Conservation (phyloP, 2,329 filamentous ascomycete genomes). For the Biscogniauxia mediterranea region DNA sequence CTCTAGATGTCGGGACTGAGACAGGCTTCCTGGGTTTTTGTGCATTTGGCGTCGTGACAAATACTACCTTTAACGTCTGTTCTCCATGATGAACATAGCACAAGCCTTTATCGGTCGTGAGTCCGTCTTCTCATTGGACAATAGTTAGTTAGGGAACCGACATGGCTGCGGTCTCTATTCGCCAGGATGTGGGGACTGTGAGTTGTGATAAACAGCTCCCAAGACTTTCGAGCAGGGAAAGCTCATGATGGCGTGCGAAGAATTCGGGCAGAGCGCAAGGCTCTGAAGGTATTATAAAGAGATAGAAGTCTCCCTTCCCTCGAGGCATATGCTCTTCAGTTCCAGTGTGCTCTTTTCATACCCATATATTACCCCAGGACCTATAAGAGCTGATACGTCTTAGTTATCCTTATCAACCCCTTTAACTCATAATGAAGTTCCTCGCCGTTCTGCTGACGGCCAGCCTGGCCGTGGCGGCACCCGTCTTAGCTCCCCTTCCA, state of each 20-base stretch:
- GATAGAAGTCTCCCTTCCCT: neutral
- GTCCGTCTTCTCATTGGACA: neutral
- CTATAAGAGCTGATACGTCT: neutral
- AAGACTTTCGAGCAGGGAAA: neutral
- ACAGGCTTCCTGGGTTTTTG: neutral
- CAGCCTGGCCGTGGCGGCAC: conserved; percentile 24
- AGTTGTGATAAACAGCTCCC: neutral
- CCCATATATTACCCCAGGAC: neutral
- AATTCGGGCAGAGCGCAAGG: neutral
- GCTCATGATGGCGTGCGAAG: neutral
- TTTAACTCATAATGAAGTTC: conserved; percentile 24
- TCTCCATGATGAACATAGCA: neutral
- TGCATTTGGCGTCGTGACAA: conserved; percentile 1
- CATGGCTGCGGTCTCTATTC: neutral
- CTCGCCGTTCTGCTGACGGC: conserved; percentile 17
- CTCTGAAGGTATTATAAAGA: neutral
- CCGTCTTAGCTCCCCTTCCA: conserved; percentile 19
- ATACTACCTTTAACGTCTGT: neutral
- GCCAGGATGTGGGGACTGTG: neutral
- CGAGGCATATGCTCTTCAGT: neutral
- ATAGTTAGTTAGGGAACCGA: neutral
- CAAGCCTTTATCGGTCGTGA: neutral
- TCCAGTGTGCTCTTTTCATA: neutral
- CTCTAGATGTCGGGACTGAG: neutral
- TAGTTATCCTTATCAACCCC: neutral